Evolutionary conservation across 805 yeast genomes (phyloP).

Genomic region (Hanseniaspora vineae): DNA sequence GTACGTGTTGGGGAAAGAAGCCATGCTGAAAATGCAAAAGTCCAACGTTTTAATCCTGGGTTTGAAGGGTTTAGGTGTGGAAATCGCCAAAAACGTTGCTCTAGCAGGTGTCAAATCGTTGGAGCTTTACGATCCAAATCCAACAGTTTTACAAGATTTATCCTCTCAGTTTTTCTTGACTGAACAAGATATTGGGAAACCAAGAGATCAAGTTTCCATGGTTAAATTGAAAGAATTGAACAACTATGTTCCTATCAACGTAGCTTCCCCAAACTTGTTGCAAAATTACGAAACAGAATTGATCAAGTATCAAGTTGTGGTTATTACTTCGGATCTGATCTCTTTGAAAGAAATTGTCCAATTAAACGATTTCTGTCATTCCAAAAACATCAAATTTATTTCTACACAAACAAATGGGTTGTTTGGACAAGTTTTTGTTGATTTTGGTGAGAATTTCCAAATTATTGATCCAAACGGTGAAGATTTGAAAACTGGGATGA

Average conservation of each 20-base stretch:
- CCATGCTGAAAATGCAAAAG: slow-evolving; percentile 92
- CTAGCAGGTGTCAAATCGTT: slow-evolving; percentile 94
- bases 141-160: slow-evolving; percentile 55
- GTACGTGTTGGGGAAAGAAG: slow-evolving; percentile 93
- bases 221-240: slow-evolving; percentile 69
- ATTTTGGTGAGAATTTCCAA: slow-evolving; percentile 71
- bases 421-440: slow-evolving; percentile 81
- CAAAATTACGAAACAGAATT: slow-evolving; percentile 27
- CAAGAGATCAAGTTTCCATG: slow-evolving; percentile 63
- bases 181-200: slow-evolving; percentile 59
- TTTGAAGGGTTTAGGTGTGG: slow-evolving; percentile 84
- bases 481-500: slow-evolving; percentile 77
- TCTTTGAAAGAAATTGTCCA: slow-evolving; percentile 61
- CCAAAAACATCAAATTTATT: slow-evolving; percentile 62
- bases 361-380: slow-evolving; percentile 66
- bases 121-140: slow-evolving; percentile 69
- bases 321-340: slow-evolving; percentile 66
- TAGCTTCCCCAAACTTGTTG: slow-evolving; percentile 28
- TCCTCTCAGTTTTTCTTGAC: slow-evolving; percentile 80
- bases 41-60: slow-evolving; percentile 91
- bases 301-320: slow-evolving; percentile 51
- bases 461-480: slow-evolving; percentile 85
- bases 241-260: slow-evolving; percentile 73
- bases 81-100: slow-evolving; percentile 92
- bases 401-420: slow-evolving; percentile 76